These are phyloP conservation scores for Astragalus membranaceus DNA, from an alignment of 306 rosid genomes.

Conservation along the genomic window DNA sequence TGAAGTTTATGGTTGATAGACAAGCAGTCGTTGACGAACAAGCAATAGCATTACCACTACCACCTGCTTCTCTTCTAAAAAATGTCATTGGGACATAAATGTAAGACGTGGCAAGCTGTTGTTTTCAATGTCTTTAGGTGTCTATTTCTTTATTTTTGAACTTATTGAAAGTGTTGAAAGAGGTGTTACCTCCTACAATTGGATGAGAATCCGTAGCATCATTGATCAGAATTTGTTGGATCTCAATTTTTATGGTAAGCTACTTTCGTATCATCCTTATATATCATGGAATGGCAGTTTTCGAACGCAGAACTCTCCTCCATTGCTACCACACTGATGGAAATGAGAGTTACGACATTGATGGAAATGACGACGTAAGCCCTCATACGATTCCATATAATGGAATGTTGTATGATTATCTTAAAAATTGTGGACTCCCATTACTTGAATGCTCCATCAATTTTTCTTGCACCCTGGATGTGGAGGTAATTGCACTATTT, in stretches of 20 bases:
- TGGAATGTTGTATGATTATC: not conserved
- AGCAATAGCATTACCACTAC: not conserved
- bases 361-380: too few species aligned
- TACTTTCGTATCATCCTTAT: not conserved
- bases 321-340: not conserved
- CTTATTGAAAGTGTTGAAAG: not conserved
- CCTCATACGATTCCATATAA: too few species aligned
- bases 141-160: not conserved
- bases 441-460: not conserved
- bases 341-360: too few species aligned
- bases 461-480: not conserved
- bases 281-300: not conserved
- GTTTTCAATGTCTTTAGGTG: not conserved
- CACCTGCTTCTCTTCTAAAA: too few species aligned
- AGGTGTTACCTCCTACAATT: not conserved
- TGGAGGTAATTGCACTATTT: not conserved
- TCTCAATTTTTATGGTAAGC: not conserved
- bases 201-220: too few species aligned
- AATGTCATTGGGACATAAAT: not conserved
- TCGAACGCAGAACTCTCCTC: not conserved
- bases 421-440: not conserved
- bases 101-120: not conserved
- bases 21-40: not conserved
- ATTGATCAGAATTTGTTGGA: too few species aligned
- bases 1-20: too few species aligned